Evolutionary conservation across 352 stramenopile species (phyloP).

Genomic region (Phytopythium delawarense): DNA sequence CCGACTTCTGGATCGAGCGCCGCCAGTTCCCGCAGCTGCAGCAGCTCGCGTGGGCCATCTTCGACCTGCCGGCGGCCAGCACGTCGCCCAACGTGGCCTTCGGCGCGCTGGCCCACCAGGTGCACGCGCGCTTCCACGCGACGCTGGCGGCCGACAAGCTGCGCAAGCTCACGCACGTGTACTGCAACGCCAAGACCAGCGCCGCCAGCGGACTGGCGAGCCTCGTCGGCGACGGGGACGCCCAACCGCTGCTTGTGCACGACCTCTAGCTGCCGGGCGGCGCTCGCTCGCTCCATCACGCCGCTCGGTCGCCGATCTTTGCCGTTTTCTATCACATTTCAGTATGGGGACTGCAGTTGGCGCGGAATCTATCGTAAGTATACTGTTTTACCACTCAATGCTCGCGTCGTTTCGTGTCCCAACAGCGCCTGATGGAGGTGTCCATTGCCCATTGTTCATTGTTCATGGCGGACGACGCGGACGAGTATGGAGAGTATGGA

Average conservation of each 20-base stretch:
- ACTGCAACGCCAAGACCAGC: conserved; percentile 46
- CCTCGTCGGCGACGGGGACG: conserved; percentile 7
- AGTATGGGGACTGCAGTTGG: neutral
- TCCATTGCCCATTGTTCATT: neutral
- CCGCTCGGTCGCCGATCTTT: neutral
- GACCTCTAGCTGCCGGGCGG: neutral
- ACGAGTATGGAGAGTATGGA: conserved; percentile 22
- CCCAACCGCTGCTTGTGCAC: conserved; percentile 5
- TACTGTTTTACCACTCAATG: neutral
- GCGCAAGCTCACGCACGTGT: conserved; percentile 54
- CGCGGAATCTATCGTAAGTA: neutral
- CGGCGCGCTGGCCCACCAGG: conserved; percentile 17
- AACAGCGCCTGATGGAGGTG: neutral
- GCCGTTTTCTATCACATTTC: neutral
- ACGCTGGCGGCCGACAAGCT: conserved; percentile 40
- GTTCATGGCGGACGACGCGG: conserved; percentile 12
- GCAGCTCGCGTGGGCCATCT: conserved; percentile 51
- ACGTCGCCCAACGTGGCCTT: conserved; percentile 32
- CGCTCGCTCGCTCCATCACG: neutral
- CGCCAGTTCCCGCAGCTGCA: conserved; percentile 56
- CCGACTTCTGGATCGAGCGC: conserved; percentile 59
- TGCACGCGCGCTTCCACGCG: conserved; percentile 41
- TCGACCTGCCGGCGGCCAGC: conserved; percentile 46
- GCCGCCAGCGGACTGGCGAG: neutral
- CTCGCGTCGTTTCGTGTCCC: neutral